Percentiles rank a stretch among this genome's conserved stretches.
Conservation (phyloP, 1,139 yeast species). For the Hanseniaspora sp. region DNA sequence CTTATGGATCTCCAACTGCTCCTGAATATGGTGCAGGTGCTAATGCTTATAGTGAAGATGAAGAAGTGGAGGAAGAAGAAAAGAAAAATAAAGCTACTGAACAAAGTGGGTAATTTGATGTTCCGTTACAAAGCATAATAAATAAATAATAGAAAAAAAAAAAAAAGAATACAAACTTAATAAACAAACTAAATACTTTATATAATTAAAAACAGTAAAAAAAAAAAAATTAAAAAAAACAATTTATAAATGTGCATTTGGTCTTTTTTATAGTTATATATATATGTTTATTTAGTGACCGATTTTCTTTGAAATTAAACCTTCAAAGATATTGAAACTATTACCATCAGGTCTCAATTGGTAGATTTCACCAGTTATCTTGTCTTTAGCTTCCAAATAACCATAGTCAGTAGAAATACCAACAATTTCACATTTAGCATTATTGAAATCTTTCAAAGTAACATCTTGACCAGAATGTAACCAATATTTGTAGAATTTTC, state of each 20-base stretch:
- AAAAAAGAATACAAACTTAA: neutral
- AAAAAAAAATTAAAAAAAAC: neutral
- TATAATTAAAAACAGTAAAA: neutral
- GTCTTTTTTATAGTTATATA: too few species aligned
- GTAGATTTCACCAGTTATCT: conserved; percentile 42
- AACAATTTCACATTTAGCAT: conserved; percentile 49
- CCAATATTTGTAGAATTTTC: conserved; percentile 75
- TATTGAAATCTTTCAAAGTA: conserved; percentile 38
- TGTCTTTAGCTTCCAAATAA: conserved; percentile 54
- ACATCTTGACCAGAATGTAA: conserved; percentile 63
- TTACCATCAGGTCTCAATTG: conserved; percentile 95
- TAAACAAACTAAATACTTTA: neutral
- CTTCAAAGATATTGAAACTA: conserved; percentile 89
- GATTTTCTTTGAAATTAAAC: conserved; percentile 65
- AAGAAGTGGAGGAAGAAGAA: conserved; percentile 8
- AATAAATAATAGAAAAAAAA: neutral
- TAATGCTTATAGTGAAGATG: conserved; percentile 9
- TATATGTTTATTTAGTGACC: neutral
- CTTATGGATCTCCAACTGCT: conserved; percentile 44
- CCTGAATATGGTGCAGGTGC: conserved; percentile 47
- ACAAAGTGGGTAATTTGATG: neutral
- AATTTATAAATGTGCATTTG: too few species aligned
- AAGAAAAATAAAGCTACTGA: neutral
- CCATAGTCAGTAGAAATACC: conserved; percentile 87
- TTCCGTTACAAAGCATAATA: neutral